phyloP scores from a whole-genome alignment of 1,284 basidiomycete genomes.

The Grifola frondosa region DNA sequence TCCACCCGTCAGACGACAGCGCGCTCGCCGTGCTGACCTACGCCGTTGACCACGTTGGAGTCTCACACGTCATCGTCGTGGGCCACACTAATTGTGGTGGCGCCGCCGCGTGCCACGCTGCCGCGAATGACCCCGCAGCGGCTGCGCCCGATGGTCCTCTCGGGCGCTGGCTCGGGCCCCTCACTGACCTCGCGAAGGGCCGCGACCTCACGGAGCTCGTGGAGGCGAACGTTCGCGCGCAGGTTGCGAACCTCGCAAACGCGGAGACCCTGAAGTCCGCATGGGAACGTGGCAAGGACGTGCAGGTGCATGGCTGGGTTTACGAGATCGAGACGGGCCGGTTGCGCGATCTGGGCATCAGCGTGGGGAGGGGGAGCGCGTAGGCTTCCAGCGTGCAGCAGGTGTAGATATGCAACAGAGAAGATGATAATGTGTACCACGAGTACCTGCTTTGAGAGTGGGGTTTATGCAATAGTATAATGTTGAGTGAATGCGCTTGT shows the following conservation, averaged over 20 bases:
- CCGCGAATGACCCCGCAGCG: constrained; percentile 32
- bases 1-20: constrained; percentile 78
- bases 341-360: constrained; percentile 67
- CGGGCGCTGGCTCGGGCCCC: constrained; percentile 71
- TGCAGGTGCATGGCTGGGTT: constrained; percentile 84
- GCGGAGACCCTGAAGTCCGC: constrained; percentile 65
- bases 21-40: constrained; percentile 79
- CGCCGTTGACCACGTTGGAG: constrained; percentile 76
- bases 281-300: constrained; percentile 67
- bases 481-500: too few relatives aligned
- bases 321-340: constrained; percentile 74
- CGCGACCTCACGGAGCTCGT: constrained; percentile 52
- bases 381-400: too few relatives aligned
- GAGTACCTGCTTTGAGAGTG: too few relatives aligned
- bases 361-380: constrained; percentile 14
- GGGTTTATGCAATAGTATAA: too few relatives aligned
- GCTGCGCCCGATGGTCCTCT: constrained; percentile 51
- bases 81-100: constrained; percentile 86
- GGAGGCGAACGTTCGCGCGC: constrained; percentile 74
- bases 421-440: too few relatives aligned
- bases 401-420: too few relatives aligned
- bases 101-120: constrained; percentile 59
- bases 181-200: constrained; percentile 56
- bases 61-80: constrained; percentile 81
- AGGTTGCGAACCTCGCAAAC: constrained; percentile 72